phyloP scores from a whole-genome alignment of 108 stramenopile genomes.

The Skeletonema potamos region DNA sequence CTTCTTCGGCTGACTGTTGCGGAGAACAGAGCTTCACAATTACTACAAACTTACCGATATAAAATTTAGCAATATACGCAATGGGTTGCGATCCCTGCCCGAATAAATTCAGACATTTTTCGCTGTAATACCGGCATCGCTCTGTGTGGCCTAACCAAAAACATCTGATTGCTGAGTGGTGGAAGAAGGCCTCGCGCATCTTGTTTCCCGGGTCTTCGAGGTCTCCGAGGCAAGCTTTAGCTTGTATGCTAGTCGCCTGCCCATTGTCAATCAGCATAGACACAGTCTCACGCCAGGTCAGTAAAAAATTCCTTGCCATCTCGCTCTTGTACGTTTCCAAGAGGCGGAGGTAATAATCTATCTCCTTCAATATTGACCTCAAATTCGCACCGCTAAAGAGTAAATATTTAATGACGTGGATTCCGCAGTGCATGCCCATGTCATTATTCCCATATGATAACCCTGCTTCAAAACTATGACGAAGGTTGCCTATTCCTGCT shows the following conservation, averaged over 20 bases:
- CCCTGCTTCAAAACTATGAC: slow-evolving; percentile 12
- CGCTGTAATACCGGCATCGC: background rate
- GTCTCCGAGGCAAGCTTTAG: background rate
- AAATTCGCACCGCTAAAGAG: slow-evolving; percentile 17
- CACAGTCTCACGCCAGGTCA: slow-evolving; percentile 21
- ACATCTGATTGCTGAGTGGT: slow-evolving; percentile 3
- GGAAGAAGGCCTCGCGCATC: background rate
- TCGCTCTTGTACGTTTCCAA: background rate
- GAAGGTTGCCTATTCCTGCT: background rate
- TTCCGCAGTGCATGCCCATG: background rate
- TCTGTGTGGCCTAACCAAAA: slow-evolving; percentile 17
- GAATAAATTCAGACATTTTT: background rate
- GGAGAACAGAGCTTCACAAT: no score
- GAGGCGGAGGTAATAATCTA: slow-evolving; percentile 23
- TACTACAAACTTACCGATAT: background rate
- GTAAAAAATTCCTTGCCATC: background rate
- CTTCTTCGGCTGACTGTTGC: background rate
- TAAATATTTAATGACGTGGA: background rate
- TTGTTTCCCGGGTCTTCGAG: background rate
- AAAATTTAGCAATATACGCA: background rate
- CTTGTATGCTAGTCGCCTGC: background rate
- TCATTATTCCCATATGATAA: slow-evolving; percentile 10
- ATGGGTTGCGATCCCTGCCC: background rate
- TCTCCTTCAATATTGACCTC: slow-evolving; percentile 5
- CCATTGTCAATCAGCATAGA: slow-evolving; percentile 7